Conservation (phyloP, 2,329 filamentous ascomycete species). For the Fusarium denticulatum region DNA sequence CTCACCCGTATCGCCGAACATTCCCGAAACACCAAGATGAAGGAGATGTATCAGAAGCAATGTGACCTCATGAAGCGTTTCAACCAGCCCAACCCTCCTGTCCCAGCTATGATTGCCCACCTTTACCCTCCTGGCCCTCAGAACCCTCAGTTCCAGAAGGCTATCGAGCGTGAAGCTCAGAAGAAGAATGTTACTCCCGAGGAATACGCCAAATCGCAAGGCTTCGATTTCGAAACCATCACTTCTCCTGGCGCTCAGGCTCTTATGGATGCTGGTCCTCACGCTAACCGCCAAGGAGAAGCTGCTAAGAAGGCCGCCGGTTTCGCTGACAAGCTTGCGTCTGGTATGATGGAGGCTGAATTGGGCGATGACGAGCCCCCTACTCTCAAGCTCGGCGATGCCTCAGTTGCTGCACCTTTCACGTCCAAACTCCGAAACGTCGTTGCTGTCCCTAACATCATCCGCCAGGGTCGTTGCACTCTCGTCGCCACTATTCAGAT, state of each 20-base stretch:
- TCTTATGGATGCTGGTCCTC: slow-evolving; percentile 55
- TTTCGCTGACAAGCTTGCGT: slow-evolving; percentile 86
- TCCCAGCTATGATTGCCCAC: slow-evolving; percentile 92
- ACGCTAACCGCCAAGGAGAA: slow-evolving; percentile 60
- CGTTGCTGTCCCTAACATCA: slow-evolving; percentile 96
- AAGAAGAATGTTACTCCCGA: slow-evolving; percentile 76
- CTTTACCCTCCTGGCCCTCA: slow-evolving; percentile 89
- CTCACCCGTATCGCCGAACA: slow-evolving; percentile 92
- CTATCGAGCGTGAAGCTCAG: slow-evolving; percentile 84
- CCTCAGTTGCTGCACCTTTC: slow-evolving; percentile 95
- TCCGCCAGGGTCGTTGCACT: slow-evolving; percentile 96
- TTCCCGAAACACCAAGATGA: slow-evolving; percentile 94
- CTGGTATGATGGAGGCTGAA: slow-evolving; percentile 89
- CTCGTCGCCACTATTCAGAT: slow-evolving; percentile 99
- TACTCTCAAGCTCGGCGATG: slow-evolving; percentile 95
- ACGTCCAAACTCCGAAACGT: slow-evolving; percentile 98
- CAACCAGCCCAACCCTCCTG: slow-evolving; percentile 91
- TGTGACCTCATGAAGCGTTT: slow-evolving; percentile 90
- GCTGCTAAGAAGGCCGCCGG: slow-evolving; percentile 77
- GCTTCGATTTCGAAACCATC: slow-evolving; percentile 68
- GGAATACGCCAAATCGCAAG: slow-evolving; percentile 64
- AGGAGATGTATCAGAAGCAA: slow-evolving; percentile 98
- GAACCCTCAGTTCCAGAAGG: slow-evolving; percentile 95
- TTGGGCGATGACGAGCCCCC: slow-evolving; percentile 91
- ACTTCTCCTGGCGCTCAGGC: slow-evolving; percentile 73